These are phyloP conservation scores for Boechera divaricarpa DNA, from an alignment of 345 rosid species.

Conservation along the genomic window DNA sequence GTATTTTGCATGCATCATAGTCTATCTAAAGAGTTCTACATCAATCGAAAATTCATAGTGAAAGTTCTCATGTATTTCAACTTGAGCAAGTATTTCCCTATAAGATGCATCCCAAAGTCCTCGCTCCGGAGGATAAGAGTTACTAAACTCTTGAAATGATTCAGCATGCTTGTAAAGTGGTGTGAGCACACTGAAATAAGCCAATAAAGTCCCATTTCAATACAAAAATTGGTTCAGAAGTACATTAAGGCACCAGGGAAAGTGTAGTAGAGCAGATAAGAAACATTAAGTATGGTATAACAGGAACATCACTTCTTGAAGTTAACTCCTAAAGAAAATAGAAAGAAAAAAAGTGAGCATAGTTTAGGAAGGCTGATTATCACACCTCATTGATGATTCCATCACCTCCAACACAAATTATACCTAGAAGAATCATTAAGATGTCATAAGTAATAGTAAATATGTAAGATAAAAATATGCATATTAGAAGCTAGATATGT, in stretches of 20 bases:
- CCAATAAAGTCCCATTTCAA: slow-evolving; percentile 23
- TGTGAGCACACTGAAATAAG: slow-evolving; percentile 36
- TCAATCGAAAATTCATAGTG: slow-evolving; percentile 10
- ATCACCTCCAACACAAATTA: slow-evolving; percentile 97
- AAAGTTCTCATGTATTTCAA: slow-evolving; percentile 24
- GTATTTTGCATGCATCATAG: slow-evolving; percentile 28
- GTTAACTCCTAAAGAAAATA: slow-evolving; percentile 22
- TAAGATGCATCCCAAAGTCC: slow-evolving; percentile 40
- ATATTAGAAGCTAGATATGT: slow-evolving; percentile 19
- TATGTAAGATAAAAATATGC: slow-evolving; percentile 19
- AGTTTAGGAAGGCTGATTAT: slow-evolving; percentile 25
- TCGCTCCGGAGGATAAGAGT: slow-evolving; percentile 26
- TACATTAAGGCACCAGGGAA: background rate
- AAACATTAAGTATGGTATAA: slow-evolving; percentile 8
- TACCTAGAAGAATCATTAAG: slow-evolving; percentile 61
- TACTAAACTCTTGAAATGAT: slow-evolving; percentile 36
- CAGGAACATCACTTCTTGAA: background rate
- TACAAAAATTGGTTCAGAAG: slow-evolving; percentile 23
- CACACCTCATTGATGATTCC: slow-evolving; percentile 98
- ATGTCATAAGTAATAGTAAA: slow-evolving; percentile 28
- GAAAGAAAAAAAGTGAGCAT: background rate
- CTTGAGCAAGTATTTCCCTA: slow-evolving; percentile 27
- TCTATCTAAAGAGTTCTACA: slow-evolving; percentile 31
- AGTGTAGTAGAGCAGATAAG: slow-evolving; percentile 20
- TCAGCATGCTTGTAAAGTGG: slow-evolving; percentile 41